Base-by-base conservation (phyloP, 1,284 basidiomycete genomes). In the Neolentinus lepideus region DNA sequence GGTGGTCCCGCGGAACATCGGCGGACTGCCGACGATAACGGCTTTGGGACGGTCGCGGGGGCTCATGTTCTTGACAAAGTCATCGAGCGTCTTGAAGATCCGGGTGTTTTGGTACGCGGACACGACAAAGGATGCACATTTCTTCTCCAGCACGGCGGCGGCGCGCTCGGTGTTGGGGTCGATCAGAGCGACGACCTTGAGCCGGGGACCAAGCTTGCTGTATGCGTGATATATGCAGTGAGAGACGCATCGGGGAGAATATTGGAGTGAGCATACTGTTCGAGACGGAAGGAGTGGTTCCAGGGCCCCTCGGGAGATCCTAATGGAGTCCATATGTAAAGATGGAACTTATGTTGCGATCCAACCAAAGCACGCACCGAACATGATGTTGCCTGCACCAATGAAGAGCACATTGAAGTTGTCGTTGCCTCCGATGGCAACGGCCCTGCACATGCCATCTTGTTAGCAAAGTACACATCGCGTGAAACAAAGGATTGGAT, bases 201-300 rank as follows among this genome's bases (percentile, higher is more conserved):
- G 88, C 64, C 96, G 92, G 22, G 88, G 90, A 50, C 96, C 96
- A 58, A 99, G 90, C 78, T 99, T 98, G 76, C 89, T 95, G 70
- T 9, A 55, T 47, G 60, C 27, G 24, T 16, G 47, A 11, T 50
- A 24, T 31, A 31, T 31, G 29, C 14, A 25, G 24, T 26, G 56
- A 38, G 57, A 60, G 54, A 60, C 54, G 56, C 58, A 59, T 60
- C 60, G 56, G 33, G n/a, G 16, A 22, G 47, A 24, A 12, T 54
- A 11, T 21, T 47, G 53, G 53, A 43, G 47, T 52, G 51, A 56
- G 65, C 83, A 65, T 65, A 90, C 89, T 92, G 88, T 77, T 95
- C 93, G 63, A 96, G 84, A 67, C 94, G 90, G 84, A 95, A 93
- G 52, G 92, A 95, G 72, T 96, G 93, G 72, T 95, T 94, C 89